Conservation (phyloP, 164 flowering plant species). For the Macadamia tetraphylla region DNA sequence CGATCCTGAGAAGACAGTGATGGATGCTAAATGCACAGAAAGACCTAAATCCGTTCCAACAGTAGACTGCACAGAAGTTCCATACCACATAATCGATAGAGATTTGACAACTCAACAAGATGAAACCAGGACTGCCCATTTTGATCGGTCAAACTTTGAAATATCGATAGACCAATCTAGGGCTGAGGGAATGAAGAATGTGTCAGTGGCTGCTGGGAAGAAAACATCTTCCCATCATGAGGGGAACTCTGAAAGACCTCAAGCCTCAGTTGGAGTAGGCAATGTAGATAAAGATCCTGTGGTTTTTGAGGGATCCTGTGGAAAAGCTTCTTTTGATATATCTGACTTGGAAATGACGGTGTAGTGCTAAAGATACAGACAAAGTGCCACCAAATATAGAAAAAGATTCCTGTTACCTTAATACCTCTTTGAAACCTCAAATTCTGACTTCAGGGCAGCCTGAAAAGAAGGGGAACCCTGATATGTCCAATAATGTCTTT, state of each 20-base stretch:
- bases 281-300: slow-evolving; percentile 3
- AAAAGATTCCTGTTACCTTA: not conserved
- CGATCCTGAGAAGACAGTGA: slow-evolving; percentile 6
- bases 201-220: not conserved
- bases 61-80: slow-evolving; percentile 17
- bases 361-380: slow-evolving; percentile 1
- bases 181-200: slow-evolving; percentile 1
- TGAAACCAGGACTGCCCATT: slow-evolving; percentile 12
- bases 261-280: not conserved
- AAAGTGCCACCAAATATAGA: not conserved
- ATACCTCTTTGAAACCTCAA: not conserved
- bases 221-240: slow-evolving; percentile 9
- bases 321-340: slow-evolving; percentile 6
- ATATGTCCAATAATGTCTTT: not conserved
- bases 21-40: not conserved
- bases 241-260: slow-evolving; percentile 1
- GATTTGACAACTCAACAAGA: slow-evolving; percentile 5
- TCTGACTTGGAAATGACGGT: slow-evolving; percentile 2
- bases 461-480: slow-evolving; percentile 1
- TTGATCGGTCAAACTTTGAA: slow-evolving; percentile 31
- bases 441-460: not conserved
- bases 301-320: not conserved
- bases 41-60: not conserved
- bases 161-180: slow-evolving; percentile 3
- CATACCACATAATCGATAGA: slow-evolving; percentile 25